These are phyloP conservation scores for Phyllosticta citriasiana DNA, from an alignment of 2,329 filamentous ascomycete genomes.

Conservation along the genomic window DNA sequence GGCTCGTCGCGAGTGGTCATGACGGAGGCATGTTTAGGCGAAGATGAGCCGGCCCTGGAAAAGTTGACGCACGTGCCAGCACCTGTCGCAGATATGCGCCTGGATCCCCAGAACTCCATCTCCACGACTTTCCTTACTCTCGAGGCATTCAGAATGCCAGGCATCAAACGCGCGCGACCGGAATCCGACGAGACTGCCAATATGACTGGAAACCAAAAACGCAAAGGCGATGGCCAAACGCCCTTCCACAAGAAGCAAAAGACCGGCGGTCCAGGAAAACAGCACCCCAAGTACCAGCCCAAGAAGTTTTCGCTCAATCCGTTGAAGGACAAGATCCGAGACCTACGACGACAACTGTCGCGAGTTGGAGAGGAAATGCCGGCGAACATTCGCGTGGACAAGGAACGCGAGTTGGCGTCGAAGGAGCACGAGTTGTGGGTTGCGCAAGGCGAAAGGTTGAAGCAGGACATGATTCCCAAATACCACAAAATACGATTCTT, in stretches of 20 bases:
- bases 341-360: conserved; percentile 56
- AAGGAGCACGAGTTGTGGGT: conserved; percentile 54
- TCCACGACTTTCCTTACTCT: background rate
- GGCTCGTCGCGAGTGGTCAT: background rate
- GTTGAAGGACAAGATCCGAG: conserved; percentile 62
- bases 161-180: conserved; percentile 2
- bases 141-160: background rate
- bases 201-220: conserved; percentile 3
- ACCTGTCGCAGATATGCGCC: background rate
- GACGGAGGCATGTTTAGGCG: background rate
- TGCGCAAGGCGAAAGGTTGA: conserved; percentile 50
- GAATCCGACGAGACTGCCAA: background rate
- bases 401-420: conserved; percentile 61
- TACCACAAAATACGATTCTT: conserved; percentile 83
- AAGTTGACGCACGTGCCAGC: background rate
- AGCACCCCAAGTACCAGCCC: conserved; percentile 13
- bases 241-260: conserved; percentile 12
- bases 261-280: conserved; percentile 18
- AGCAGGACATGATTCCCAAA: conserved; percentile 61
- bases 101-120: conserved; percentile 3
- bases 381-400: conserved; percentile 55
- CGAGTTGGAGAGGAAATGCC: conserved; percentile 51
- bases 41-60: background rate
- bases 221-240: background rate
- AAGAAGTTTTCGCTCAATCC: conserved; percentile 38